Conservation (phyloP, 768 basidiomycete genomes). For the Serpula lacrymans region DNA sequence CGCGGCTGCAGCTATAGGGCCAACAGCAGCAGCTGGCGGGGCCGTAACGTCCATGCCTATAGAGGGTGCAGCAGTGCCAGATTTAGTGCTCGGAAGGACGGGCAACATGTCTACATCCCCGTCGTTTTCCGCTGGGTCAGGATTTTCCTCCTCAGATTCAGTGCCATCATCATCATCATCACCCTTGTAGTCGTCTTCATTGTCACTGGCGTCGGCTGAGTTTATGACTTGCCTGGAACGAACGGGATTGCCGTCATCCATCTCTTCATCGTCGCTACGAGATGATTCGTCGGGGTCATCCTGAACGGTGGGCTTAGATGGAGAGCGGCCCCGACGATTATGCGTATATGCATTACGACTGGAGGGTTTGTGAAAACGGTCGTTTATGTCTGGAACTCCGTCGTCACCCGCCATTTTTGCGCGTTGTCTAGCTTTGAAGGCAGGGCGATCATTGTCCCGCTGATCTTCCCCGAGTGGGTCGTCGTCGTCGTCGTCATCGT, state of each 20-base stretch:
- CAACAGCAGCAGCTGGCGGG: constrained; percentile 18
- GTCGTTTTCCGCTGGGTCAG: constrained; percentile 9
- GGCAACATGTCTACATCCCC: constrained; percentile 20
- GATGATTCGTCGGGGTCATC: no score
- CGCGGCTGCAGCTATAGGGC: constrained; percentile 32
- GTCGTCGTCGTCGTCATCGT: constrained; percentile 11
- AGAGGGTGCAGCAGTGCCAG: not conserved
- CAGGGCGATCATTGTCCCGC: no score
- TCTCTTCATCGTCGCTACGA: constrained; percentile 2
- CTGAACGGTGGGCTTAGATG: no score
- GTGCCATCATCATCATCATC: constrained; percentile 3
- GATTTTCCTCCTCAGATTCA: constrained; percentile 24
- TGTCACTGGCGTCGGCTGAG: constrained; percentile 13
- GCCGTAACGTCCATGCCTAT: constrained; percentile 8
- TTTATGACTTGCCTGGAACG: no score
- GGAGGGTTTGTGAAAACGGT: no score
- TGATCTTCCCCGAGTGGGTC: constrained; percentile 1
- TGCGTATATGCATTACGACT: no score
- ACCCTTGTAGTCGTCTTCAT: constrained; percentile 12
- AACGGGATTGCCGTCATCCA: no score
- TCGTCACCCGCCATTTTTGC: no score
- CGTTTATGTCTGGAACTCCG: no score
- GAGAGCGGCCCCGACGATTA: no score
- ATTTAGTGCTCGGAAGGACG: constrained; percentile 13
- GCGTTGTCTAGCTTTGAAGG: no score